Evolutionary conservation across 75 land plant species (phyloP), one percentile per base, ranked within the genome.

Genomic region (Larix kaempferi): DNA sequence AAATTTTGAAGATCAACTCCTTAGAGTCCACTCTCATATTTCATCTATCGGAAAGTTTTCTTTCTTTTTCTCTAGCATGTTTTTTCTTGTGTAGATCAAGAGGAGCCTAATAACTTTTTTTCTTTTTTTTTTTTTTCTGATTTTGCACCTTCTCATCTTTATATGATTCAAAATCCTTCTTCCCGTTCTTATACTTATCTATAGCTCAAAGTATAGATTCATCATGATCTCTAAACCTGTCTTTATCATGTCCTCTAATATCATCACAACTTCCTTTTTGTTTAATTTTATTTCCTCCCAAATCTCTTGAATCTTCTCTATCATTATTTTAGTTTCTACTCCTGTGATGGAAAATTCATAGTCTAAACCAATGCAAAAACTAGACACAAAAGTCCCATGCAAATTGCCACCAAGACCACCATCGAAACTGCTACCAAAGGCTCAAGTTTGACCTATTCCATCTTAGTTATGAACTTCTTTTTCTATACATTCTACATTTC

Each of bases 111-210:
- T n/a, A n/a, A n/a, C n/a, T n/a, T n/a, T n/a, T n/a, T n/a, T n/a
- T n/a, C n/a, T n/a, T 63, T 17, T 56, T 29, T 74, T 63, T 17
- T 56, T 29, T 74, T 64, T 76, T 89, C 74, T 54, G 86, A 62
- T 75, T 85, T 27, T 74, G 76, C 62, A 61, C 79, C 41, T 49
- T 78, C n/a, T 77, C 61, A 37, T 82, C 76, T 71, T 82, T 79
- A 33, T 74, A 59, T 56, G 27, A 56, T 69, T 78, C 83, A 4
- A 35, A 6, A 23, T 83, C 85, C 79, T 77, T 81, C 6, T 62
- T 35, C 13, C 75, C 29, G 16, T 52, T 81, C 59, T 76, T 73
- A 54, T 76, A 6, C 57, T 39, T 55, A 52, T 78, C 84, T 79
- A 77, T 83, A 3, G 22, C 54, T 59, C 59, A 62, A 26, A 61